Conservation (phyloP, 2,329 filamentous ascomycete genomes). For the Pseudogymnoascus sp. region DNA sequence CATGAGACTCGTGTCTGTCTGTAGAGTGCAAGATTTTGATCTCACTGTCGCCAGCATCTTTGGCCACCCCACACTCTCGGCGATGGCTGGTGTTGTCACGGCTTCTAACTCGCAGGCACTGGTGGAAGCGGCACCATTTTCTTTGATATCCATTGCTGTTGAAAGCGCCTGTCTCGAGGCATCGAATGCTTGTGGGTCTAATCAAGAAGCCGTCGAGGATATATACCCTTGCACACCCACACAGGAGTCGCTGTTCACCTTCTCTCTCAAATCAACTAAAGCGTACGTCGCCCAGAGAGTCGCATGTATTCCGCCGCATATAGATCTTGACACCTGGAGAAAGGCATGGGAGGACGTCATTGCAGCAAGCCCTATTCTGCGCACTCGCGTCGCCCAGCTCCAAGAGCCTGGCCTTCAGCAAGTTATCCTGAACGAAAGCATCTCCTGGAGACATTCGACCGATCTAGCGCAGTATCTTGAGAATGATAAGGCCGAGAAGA, state of each 20-base stretch:
- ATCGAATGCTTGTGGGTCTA: constrained; percentile 20
- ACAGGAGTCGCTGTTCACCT: constrained; percentile 33
- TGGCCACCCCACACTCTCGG: constrained; percentile 34
- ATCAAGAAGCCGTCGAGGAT: constrained; percentile 27
- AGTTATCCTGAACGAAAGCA: constrained; percentile 18
- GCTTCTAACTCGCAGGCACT: constrained; percentile 25
- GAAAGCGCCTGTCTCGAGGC: constrained; percentile 20
- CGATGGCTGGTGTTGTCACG: constrained; percentile 36
- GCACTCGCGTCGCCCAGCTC: constrained; percentile 29
- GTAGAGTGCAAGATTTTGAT: constrained; percentile 28
- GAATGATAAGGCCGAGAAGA: constrained; percentile 16
- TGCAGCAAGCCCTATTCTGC: constrained; percentile 27
- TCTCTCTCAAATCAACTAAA: constrained; percentile 27
- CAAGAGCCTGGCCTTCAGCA: constrained; percentile 24
- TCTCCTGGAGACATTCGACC: constrained; percentile 17
- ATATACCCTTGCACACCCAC: constrained; percentile 33
- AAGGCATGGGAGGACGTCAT: constrained; percentile 27
- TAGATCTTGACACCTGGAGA: constrained; percentile 21
- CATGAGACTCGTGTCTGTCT: constrained; percentile 37
- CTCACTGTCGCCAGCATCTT: constrained; percentile 39
- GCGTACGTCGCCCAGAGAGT: constrained; percentile 31
- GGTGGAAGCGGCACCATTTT: constrained; percentile 22
- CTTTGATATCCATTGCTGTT: constrained; percentile 17
- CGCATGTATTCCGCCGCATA: constrained; percentile 18
- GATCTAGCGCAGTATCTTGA: constrained; percentile 21